Base-by-base conservation (phyloP, 164 flowering plant genomes). In the Akebia trifoliata region DNA sequence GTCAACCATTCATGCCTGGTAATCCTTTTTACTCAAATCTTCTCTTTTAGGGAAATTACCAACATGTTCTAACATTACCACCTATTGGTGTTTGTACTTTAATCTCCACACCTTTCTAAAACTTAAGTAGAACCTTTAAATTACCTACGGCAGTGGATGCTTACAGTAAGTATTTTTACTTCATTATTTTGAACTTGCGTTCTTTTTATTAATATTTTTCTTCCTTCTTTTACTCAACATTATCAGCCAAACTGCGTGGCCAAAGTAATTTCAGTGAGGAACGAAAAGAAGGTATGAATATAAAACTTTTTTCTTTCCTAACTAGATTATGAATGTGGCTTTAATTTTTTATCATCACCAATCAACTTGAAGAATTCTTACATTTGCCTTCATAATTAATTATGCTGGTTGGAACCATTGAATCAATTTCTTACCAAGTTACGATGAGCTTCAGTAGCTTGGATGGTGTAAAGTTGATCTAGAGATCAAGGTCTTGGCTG, bases 1-100 rank as follows among this genome's bases (percentile, higher is more conserved):
- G 87, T 85, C 59, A 85, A 85, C 61, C 91, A 85, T 66, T 85
- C 91, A 38, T 85, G 91, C 73, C 64, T 63, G 85, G 91, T 85
- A 78, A 46, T 59, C 1, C 47, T 47, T 55, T 28, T 50, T 28
- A 18, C n/a, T 7, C n/a, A n/a, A n/a, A n/a, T n/a, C n/a, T n/a
- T n/a, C n/a, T n/a, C n/a, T n/a, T n/a, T n/a, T n/a, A n/a, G n/a
- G n/a, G n/a, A n/a, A n/a, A n/a, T n/a, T n/a, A n/a, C n/a, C n/a
- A n/a, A n/a, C n/a, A n/a, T n/a, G n/a, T n/a, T n/a, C n/a, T n/a
- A n/a, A n/a, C n/a, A n/a, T n/a, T n/a, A n/a, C n/a, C n/a, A n/a
- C n/a, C n/a, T n/a, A n/a, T n/a, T n/a, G n/a, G n/a, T n/a, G n/a
- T n/a, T n/a, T n/a, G n/a, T n/a, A n/a, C n/a, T n/a, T n/a, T n/a